Evolutionary conservation across 148 eudicot genomes (phyloP).

Genomic region (Chenopodium quinoa): DNA sequence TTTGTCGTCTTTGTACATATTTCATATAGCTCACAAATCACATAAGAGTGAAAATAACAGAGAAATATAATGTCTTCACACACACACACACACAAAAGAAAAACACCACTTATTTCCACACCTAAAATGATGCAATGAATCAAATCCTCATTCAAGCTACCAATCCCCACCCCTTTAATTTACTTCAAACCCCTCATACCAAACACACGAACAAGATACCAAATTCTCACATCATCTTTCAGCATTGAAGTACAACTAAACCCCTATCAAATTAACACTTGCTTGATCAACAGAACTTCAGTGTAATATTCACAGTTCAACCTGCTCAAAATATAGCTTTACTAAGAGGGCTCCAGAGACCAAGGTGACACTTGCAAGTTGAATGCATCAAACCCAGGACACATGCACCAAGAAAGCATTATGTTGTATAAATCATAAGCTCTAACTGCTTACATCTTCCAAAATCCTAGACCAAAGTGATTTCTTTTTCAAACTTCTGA

Average conservation of each 20-base stretch:
- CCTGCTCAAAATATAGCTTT: not conserved
- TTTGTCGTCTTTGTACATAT: not conserved
- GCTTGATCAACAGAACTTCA: not conserved
- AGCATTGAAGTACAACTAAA: not conserved
- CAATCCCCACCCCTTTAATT: not conserved
- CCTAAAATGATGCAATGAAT: not conserved
- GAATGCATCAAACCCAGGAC: too few species aligned
- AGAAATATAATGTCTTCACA: too few species aligned
- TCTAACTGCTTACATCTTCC: constrained; percentile 72
- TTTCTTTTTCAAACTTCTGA: constrained; percentile 86
- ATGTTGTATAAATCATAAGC: not conserved
- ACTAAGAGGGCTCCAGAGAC: not conserved
- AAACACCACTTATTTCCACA: not conserved
- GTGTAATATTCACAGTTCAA: not conserved
- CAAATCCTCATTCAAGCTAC: not conserved
- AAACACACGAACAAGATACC: not conserved
- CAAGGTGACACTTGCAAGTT: not conserved
- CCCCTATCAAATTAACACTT: not conserved
- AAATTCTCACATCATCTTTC: too few species aligned
- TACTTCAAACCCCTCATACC: not conserved
- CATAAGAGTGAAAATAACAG: too few species aligned
- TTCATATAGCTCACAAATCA: too few species aligned
- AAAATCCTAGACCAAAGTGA: constrained; percentile 90
- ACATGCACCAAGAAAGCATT: not conserved
- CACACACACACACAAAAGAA: too few species aligned